These are phyloP conservation scores for Allium sativum DNA, from an alignment of 106 monocot genomes.

Conservation along the genomic window DNA sequence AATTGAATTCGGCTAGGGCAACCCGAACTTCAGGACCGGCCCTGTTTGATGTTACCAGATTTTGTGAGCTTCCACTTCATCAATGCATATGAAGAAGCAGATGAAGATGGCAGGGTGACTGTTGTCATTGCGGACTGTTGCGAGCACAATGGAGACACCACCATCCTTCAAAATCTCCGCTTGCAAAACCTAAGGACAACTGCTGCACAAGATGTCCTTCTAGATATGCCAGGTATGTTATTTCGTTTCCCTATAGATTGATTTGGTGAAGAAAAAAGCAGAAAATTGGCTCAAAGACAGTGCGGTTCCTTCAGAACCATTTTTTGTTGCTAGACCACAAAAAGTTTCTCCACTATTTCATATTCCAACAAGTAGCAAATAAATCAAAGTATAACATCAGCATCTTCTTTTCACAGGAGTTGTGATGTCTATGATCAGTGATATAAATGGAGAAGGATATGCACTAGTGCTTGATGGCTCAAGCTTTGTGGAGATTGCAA, in stretches of 20 bases:
- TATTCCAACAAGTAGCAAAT: slow-evolving; percentile 8
- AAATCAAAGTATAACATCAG: too few species aligned
- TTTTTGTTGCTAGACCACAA: slow-evolving; percentile 79
- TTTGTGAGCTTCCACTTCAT: slow-evolving; percentile 96
- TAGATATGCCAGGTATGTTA: slow-evolving; percentile 78
- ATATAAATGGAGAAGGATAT: slow-evolving; percentile 66
- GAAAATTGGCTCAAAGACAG: slow-evolving; percentile 85
- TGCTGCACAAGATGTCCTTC: slow-evolving; percentile 51
- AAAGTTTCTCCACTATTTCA: too few species aligned
- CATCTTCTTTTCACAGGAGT: slow-evolving; percentile 48
- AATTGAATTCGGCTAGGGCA: too few species aligned
- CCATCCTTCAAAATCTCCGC: slow-evolving; percentile 76
- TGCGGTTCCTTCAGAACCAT: slow-evolving; percentile 85
- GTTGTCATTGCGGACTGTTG: slow-evolving; percentile 87
- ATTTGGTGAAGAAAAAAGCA: slow-evolving; percentile 61
- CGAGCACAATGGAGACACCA: slow-evolving; percentile 70
- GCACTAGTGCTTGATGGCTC: slow-evolving; percentile 71
- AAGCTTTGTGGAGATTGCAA: slow-evolving; percentile 77
- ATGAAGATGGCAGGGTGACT: slow-evolving; percentile 53
- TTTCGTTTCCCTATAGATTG: slow-evolving; percentile 27
- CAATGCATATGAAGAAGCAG: slow-evolving; percentile 87
- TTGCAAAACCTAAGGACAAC: slow-evolving; percentile 50
- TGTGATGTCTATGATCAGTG: slow-evolving; percentile 79
- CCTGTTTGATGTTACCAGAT: slow-evolving; percentile 77
- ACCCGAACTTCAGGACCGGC: too few species aligned